Base-by-base conservation (phyloP, 805 yeast genomes). In the Clavispora santaluciae region DNA sequence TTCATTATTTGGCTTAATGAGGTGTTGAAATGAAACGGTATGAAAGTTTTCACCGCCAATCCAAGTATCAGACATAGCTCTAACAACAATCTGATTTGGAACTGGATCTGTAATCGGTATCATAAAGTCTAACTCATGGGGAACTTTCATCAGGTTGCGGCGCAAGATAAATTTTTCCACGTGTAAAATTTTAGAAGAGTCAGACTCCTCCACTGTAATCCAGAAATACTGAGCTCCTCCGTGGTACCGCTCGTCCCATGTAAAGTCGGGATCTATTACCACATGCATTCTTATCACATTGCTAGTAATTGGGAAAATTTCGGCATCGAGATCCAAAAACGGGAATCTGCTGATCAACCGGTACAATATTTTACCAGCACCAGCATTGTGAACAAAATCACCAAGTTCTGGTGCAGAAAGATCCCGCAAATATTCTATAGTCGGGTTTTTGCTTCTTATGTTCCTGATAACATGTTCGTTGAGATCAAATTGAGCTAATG, bases 141-240 rank as follows among this genome's bases (percentile, higher is more conserved):
- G 55, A 12, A 67, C 63, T 5, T 65, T 66, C 56, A 80, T 56
- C 45, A 78, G 81, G 36, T 72, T 76, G 46, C 72, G 77, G 45
- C 77, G 78, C 36, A 93, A 59, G 18, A 89, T 76, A 47, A 89
- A 75, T 57, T 81, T 86, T 48, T 93, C 96, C 43, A 81, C 83
- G 56, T 93, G 96, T 11, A 90, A 61, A 24, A 93, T 78, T 43
- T 75, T 74, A 0, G 86, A 76, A 38, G 77, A 75, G 41, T 83
- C 87, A 3, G 91, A 79, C 49, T 87, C 95, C 59, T 90, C 98
- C 5, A 91, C 95, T 47, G 91, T 74, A 3, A 93, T 73, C 99
- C 99, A 93, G 54, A 89, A 93, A 50, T 82, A 75, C 59, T 89
- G 95, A 1, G 86, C 83, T 47, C 74, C 77, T 0, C 96, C 96